Percentiles rank a stretch among this genome's conserved stretches.
Evolutionary conservation across 2,329 filamentous ascomycete genomes (phyloP).

Genomic region (Exophiala sp.): DNA sequence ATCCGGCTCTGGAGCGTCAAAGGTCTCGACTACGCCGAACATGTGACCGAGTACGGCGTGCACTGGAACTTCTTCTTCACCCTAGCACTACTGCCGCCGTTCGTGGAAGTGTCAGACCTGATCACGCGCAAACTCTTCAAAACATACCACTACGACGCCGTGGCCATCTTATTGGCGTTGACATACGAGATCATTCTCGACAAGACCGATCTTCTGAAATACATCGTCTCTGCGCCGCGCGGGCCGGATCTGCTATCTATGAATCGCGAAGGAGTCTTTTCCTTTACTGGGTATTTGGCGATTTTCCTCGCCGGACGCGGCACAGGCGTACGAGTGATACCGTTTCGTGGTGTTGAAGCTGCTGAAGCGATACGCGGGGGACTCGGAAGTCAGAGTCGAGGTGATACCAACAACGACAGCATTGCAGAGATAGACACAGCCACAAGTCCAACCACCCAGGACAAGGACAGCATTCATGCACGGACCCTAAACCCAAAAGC

Average conservation of each 20-base stretch:
- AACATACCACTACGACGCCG: slow-evolving; percentile 52
- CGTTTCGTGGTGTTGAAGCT: too few species aligned
- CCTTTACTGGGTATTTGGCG: slow-evolving; percentile 85
- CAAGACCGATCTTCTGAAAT: slow-evolving; percentile 70
- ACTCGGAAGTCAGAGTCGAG: too few species aligned
- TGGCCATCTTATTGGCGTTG: slow-evolving; percentile 63
- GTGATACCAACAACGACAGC: too few species aligned
- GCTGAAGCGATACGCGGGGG: too few species aligned
- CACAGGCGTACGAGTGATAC: slow-evolving; percentile 69
- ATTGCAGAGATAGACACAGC: too few species aligned
- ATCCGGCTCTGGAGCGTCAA: slow-evolving; percentile 84
- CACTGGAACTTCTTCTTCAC: slow-evolving; percentile 99
- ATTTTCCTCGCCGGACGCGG: slow-evolving; percentile 90
- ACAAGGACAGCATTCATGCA: too few species aligned
- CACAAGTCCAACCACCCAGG: too few species aligned
- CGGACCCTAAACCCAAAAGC: too few species aligned
- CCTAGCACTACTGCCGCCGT: slow-evolving; percentile 77
- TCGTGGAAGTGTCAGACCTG: slow-evolving; percentile 71
- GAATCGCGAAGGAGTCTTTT: slow-evolving; percentile 94
- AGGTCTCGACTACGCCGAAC: slow-evolving; percentile 89
- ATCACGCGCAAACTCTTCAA: slow-evolving; percentile 57
- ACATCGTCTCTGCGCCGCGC: slow-evolving; percentile 74
- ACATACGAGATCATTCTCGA: slow-evolving; percentile 72
- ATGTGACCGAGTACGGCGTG: slow-evolving; percentile 94
- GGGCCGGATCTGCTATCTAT: slow-evolving; percentile 68